Conservation (phyloP, 495 filamentous ascomycete species). For the Talaromyces proteolyticus region DNA sequence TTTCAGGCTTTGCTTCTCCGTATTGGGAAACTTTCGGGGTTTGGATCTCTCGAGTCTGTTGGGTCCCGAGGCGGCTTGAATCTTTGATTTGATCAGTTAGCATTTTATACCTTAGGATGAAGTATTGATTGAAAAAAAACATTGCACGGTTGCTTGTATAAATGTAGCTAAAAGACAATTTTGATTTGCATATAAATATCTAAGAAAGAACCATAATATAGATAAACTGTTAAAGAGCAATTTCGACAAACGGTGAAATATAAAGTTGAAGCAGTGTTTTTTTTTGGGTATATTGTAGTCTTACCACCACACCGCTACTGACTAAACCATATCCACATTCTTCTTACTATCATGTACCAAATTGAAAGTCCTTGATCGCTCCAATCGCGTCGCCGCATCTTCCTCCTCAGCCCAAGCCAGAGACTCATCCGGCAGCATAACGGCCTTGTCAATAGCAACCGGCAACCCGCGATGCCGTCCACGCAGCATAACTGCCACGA, state of each 20-base stretch:
- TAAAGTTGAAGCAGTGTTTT: not conserved
- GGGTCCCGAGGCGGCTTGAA: not conserved
- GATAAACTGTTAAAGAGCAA: too few species aligned
- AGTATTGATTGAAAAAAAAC: not conserved
- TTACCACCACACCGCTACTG: not conserved
- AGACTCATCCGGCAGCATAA: slow-evolving; percentile 61
- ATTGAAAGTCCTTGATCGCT: not conserved
- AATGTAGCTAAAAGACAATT: too few species aligned
- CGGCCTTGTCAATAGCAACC: slow-evolving; percentile 73
- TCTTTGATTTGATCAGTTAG: not conserved
- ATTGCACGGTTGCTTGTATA: too few species aligned
- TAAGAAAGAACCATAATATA: too few species aligned
- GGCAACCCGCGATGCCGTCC: slow-evolving; percentile 77
- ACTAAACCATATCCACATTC: not conserved
- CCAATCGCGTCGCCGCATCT: slow-evolving; percentile 40
- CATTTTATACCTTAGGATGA: too few species aligned
- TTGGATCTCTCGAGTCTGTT: not conserved
- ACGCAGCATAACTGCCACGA: slow-evolving; percentile 71
- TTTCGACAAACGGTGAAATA: not conserved
- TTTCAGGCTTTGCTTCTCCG: not conserved
- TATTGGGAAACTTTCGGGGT: not conserved
- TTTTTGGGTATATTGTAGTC: too few species aligned
- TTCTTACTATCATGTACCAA: not conserved
- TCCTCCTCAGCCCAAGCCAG: slow-evolving; percentile 55
- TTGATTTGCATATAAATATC: too few species aligned